Evolutionary conservation across 192 early-diverging fungal species (phyloP).

Genomic region (Backusella parvicylindrica): DNA sequence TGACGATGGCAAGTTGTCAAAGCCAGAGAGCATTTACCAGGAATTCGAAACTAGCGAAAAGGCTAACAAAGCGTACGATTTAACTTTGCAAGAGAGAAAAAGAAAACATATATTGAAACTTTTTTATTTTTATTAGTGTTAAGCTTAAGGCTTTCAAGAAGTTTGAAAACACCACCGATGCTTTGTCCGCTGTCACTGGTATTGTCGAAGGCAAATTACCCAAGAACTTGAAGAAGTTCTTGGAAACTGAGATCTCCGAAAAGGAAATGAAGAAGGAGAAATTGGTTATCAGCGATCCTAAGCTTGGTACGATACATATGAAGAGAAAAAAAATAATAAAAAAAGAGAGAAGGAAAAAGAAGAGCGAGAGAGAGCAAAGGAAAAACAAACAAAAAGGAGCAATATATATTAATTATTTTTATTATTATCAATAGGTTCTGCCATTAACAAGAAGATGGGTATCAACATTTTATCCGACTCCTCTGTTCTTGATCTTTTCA

Average conservation of each 20-base stretch:
- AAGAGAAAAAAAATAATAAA: too few species aligned
- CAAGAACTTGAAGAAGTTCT: constrained; percentile 91
- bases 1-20: constrained; percentile 84
- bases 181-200: constrained; percentile 90
- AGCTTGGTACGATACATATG: constrained; percentile 65
- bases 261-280: constrained; percentile 91
- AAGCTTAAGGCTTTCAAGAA: constrained; percentile 96
- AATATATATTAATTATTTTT: background rate
- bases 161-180: constrained; percentile 98
- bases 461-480: constrained; percentile 83
- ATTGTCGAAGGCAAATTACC: constrained; percentile 95
- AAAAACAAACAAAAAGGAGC: background rate
- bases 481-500: constrained; percentile 87
- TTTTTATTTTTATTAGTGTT: constrained; percentile 43
- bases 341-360: background rate
- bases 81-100: constrained; percentile 5
- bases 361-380: background rate
- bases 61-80: constrained; percentile 83
- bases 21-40: constrained; percentile 84
- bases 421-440: constrained; percentile 36
- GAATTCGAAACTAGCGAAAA: constrained; percentile 83
- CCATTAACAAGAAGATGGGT: constrained; percentile 84
- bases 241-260: constrained; percentile 79
- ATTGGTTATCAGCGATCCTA: constrained; percentile 88
- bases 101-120: background rate